phyloP scores from a whole-genome alignment of 257 asterid genomes.

The Solanum paucissectum region DNA sequence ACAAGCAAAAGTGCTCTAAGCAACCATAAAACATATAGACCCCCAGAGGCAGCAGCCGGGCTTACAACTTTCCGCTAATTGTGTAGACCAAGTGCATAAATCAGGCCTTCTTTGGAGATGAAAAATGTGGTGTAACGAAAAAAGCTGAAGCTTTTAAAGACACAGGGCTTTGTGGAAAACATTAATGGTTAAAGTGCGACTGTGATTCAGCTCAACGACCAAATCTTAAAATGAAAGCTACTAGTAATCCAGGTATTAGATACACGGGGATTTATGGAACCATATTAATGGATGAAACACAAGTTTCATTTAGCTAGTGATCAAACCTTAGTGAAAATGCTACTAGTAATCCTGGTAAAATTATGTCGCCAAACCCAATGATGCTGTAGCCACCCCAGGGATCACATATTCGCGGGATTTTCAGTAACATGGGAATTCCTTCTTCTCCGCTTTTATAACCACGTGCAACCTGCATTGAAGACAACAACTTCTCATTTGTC shows the following conservation, averaged over 20 bases:
- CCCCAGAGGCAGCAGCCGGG: background rate
- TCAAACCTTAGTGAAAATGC: slow-evolving; percentile 52
- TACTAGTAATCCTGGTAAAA: slow-evolving; percentile 74
- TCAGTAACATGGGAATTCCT: slow-evolving; percentile 87
- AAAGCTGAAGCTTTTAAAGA: background rate
- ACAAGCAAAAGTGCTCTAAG: background rate
- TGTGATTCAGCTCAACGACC: background rate
- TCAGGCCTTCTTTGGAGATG: background rate
- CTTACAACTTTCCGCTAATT: background rate
- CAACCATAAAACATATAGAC: background rate
- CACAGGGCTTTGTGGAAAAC: background rate
- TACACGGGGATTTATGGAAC: background rate
- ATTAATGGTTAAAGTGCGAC: background rate
- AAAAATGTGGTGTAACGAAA: background rate
- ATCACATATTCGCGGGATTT: slow-evolving; percentile 86
- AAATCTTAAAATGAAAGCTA: background rate
- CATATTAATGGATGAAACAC: background rate
- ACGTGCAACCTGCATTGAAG: slow-evolving; percentile 59
- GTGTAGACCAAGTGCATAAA: background rate
- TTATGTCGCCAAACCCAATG: slow-evolving; percentile 88
- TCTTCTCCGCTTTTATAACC: slow-evolving; percentile 95
- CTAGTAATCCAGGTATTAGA: background rate
- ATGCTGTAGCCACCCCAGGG: slow-evolving; percentile 98
- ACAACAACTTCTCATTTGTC: background rate
- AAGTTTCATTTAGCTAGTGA: background rate